Evolutionary conservation across 768 basidiomycete species (phyloP).

Genomic region (Lactifluus hygrophoroides): DNA sequence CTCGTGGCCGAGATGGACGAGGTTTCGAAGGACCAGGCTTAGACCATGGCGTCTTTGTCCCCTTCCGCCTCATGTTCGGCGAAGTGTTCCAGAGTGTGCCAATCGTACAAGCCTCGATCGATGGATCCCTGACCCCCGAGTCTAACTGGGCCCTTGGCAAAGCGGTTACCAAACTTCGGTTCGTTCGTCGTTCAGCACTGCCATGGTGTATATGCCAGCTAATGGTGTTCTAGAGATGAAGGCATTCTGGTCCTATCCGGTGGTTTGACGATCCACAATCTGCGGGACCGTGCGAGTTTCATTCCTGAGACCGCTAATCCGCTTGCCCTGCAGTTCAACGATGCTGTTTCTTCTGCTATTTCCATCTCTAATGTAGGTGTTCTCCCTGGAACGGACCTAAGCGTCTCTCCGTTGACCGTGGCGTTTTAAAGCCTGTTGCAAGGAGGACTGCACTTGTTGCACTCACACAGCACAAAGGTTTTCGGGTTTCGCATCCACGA

Average conservation of each 20-base stretch:
- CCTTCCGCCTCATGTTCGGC: slow-evolving; percentile 73
- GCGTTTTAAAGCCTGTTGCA: slow-evolving; percentile 33
- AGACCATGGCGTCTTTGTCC: slow-evolving; percentile 76
- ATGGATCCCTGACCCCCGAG: slow-evolving; percentile 48
- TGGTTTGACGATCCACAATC: slow-evolving; percentile 61
- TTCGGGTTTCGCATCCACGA: slow-evolving; percentile 61
- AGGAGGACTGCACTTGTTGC: slow-evolving; percentile 48
- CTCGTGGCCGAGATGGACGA: slow-evolving; percentile 57
- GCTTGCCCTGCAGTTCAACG: slow-evolving; percentile 47
- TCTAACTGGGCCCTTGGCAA: slow-evolving; percentile 59
- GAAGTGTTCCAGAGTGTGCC: slow-evolving; percentile 53
- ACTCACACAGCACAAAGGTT: slow-evolving; percentile 50
- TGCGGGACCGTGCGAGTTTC: slow-evolving; percentile 46
- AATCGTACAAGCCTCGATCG: slow-evolving; percentile 63
- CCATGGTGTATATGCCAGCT: no score
- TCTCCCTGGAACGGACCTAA: neutral
- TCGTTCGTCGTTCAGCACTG: slow-evolving; percentile 3
- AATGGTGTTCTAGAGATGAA: slow-evolving; percentile 38
- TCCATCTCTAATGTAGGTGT: slow-evolving; percentile 39
- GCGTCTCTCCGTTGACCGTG: neutral
- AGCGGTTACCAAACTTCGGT: slow-evolving; percentile 53
- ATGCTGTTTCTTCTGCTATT: slow-evolving; percentile 51
- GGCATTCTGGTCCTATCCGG: slow-evolving; percentile 63
- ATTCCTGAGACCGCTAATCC: slow-evolving; percentile 39
- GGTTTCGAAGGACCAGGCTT: slow-evolving; percentile 58